A percentile compares a stretch with the other conserved stretches of the same genome.
Conservation (phyloP, 768 basidiomycete genomes). For the Crucibulum laeve region DNA sequence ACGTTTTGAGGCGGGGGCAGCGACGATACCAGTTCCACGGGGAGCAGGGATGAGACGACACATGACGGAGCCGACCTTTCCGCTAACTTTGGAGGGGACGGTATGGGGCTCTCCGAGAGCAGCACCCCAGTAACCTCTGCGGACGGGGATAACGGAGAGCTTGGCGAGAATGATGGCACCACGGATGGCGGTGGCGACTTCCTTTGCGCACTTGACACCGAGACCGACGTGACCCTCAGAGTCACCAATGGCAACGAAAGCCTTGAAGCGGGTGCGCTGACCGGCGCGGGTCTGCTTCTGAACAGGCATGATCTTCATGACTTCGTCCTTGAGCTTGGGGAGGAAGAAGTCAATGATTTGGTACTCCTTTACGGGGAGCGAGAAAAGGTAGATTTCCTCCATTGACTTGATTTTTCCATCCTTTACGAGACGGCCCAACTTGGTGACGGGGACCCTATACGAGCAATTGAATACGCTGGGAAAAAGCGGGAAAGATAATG, state of each 20-base stretch:
- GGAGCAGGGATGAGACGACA: slow-evolving; percentile 98
- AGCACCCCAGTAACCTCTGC: slow-evolving; percentile 99
- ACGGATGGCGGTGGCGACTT: slow-evolving; percentile 99
- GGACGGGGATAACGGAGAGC: slow-evolving; percentile 95
- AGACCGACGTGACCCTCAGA: slow-evolving; percentile 98
- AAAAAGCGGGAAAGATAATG: slow-evolving; percentile 2
- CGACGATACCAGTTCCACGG: slow-evolving; percentile 98
- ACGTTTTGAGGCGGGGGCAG: slow-evolving; percentile 96
- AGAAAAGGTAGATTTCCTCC: slow-evolving; percentile 99
- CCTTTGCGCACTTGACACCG: slow-evolving; percentile 99
- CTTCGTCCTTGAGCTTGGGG: slow-evolving; percentile 98
- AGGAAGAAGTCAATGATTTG: slow-evolving; percentile 99
- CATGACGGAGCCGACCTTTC: slow-evolving; percentile 99
- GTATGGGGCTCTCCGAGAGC: slow-evolving; percentile 99
- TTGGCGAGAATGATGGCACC: slow-evolving; percentile 99
- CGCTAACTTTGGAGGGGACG: slow-evolving; percentile 96
- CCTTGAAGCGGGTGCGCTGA: slow-evolving; percentile 99
- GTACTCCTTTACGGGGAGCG: slow-evolving; percentile 98
- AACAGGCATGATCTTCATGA: slow-evolving; percentile 99
- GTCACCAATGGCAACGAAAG: slow-evolving; percentile 99
- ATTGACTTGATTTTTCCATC: slow-evolving; percentile 99
- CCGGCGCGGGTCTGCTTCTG: slow-evolving; percentile 99
- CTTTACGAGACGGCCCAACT: slow-evolving; percentile 97
- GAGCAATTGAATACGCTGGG: background rate
- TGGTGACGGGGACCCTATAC: slow-evolving; percentile 94